phyloP scores from a whole-genome alignment of 2,329 filamentous ascomycete species.

The Shiraia bambusicola region DNA sequence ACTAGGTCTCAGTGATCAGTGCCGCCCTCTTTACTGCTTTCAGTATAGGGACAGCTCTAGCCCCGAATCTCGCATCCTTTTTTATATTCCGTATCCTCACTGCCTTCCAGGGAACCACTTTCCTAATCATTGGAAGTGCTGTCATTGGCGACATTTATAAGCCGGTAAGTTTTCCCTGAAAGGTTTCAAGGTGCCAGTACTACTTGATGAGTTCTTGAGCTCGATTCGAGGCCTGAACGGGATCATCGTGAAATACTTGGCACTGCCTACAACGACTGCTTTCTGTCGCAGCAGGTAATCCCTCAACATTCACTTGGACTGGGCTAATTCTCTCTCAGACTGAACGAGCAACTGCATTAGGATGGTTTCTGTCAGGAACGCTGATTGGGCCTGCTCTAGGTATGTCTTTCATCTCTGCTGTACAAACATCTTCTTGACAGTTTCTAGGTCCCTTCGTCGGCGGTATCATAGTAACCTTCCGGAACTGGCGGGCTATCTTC shows the following conservation, averaged over 20 bases:
- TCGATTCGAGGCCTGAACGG: no score
- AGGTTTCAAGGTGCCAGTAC: not conserved
- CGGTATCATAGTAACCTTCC: conserved; percentile 75
- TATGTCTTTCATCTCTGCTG: conserved; percentile 1
- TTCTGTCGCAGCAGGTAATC: no score
- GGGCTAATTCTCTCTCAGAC: conserved; percentile 55
- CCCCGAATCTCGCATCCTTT: conserved; percentile 70
- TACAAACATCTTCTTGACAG: conserved; percentile 4
- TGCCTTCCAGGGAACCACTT: conserved; percentile 73
- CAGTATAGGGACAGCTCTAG: conserved; percentile 70
- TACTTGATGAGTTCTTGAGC: no score
- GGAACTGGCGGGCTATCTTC: conserved; percentile 73
- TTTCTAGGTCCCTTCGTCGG: conserved; percentile 69
- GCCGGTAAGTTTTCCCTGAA: conserved; percentile 31
- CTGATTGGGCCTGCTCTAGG: conserved; percentile 62
- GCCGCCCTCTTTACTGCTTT: conserved; percentile 66
- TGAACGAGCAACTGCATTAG: conserved; percentile 70
- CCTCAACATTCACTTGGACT: not conserved
- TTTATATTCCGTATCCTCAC: conserved; percentile 74
- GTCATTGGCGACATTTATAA: conserved; percentile 63
- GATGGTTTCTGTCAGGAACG: conserved; percentile 72
- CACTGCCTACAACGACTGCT: no score
- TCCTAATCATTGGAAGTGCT: conserved; percentile 70
- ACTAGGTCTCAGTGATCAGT: conserved; percentile 62
- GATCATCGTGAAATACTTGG: no score